Evolutionary conservation across 768 basidiomycete genomes (phyloP), one percentile per base, ranked within the genome.

Genomic region (Termitomyces sp.): DNA sequence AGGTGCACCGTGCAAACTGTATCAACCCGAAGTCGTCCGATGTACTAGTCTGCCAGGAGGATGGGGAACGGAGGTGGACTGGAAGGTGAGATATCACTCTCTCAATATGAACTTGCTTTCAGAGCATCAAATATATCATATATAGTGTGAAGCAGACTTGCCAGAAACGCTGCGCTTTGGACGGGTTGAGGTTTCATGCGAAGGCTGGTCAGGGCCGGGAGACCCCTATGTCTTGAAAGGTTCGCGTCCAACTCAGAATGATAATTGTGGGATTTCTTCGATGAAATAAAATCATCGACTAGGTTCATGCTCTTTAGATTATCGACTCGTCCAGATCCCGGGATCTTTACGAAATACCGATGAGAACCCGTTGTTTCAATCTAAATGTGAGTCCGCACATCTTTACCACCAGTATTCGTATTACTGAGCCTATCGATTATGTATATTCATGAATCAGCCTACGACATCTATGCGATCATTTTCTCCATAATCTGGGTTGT

Each of bases 261-360:
- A 28, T 7, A 33, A 23, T 31, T 12, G 12, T 26, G 53, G 33
- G 17, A 28, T 48, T 41, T 19, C 21, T n/a, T 6, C 1, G 23
- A 5, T 28, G 1, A n/a, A 38, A 17, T 5, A 45, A n/a, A 38
- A 17, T 5, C 37, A 26, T 35, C 1, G 4, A 30, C 4, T 42
- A 93, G 94, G 88, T 17, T 94, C 93, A 15, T 98, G 94, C 69
- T 87, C 86, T 7, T 74, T 98, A 53, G 84, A 92, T 58, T 98
- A 97, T 66, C 79, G 81, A 47, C 81, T 98, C 2, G 81, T 91
- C 19, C 81, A 87, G 50, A 74, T 94, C 5, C 87, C 88, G 30
- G 69, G 69, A 14, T 63, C 71, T 41, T 67, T 82, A 54, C 71
- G 75, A 31, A 66, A 71, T 57, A 68, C 31, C 56, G 67, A 19